These are phyloP conservation scores for Spergularia marina DNA, from an alignment of 148 eudicot genomes.

Conservation along the genomic window DNA sequence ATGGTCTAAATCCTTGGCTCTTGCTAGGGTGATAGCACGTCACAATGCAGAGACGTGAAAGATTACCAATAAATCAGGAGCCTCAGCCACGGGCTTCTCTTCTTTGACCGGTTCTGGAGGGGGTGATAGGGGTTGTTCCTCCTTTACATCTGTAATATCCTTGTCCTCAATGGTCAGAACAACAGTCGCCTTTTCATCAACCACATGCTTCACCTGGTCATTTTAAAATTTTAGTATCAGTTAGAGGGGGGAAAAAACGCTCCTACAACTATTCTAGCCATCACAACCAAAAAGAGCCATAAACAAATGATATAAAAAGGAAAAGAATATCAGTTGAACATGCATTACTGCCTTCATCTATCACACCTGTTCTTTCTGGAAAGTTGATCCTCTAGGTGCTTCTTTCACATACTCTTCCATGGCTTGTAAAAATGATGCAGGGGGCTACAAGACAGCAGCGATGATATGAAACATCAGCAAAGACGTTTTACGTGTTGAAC, in stretches of 20 bases:
- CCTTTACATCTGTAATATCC: conserved; percentile 52
- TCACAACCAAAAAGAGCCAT: too few species aligned
- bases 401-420: conserved; percentile 97
- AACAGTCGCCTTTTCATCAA: conserved; percentile 50
- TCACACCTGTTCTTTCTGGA: conserved; percentile 71
- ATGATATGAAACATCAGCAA: conserved; percentile 3
- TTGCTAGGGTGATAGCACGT: neutral
- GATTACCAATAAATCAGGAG: conserved; percentile 87
- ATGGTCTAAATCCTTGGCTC: neutral
- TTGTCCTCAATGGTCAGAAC: conserved; percentile 66
- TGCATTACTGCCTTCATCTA: neutral
- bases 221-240: neutral
- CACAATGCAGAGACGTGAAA: conserved; percentile 13
- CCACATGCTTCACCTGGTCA: conserved; percentile 50
- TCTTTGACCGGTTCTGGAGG: conserved; percentile 69
- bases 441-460: conserved; percentile 55
- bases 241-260: too few species aligned
- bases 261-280: too few species aligned
- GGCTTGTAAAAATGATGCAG: conserved; percentile 94
- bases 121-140: conserved; percentile 55
- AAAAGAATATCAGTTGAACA: neutral
- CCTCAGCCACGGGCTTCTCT: conserved; percentile 59
- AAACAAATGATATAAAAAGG: neutral
- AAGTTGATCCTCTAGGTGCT: conserved; percentile 78
- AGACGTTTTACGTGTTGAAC: neutral